Evolutionary conservation across 768 basidiomycete species (phyloP).

Genomic region (Tulasnella sp.): DNA sequence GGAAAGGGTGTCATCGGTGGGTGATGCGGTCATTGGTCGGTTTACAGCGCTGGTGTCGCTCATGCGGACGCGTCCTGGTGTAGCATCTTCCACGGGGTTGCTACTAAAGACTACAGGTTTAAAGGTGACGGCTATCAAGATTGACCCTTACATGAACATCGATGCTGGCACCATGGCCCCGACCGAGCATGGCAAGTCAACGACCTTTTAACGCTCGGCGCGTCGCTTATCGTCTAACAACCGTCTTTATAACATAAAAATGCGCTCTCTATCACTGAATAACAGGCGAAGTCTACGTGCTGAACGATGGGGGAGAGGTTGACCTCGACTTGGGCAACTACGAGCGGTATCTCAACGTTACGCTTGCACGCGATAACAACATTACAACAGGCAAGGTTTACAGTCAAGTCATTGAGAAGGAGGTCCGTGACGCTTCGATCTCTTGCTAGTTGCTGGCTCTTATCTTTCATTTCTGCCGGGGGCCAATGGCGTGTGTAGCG

Average conservation of each 20-base stretch:
- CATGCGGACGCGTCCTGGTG: neutral
- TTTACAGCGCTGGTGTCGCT: neutral
- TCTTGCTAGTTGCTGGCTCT: neutral
- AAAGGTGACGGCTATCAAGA: conserved; percentile 98
- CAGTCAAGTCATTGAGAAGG: conserved; percentile 90
- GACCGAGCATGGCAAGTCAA: conserved; percentile 82
- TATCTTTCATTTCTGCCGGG: neutral
- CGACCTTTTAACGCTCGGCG: neutral
- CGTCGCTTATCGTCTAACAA: neutral
- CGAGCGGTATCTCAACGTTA: conserved; percentile 94
- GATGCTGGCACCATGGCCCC: conserved; percentile 99
- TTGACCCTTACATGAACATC: conserved; percentile 99
- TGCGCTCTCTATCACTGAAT: neutral
- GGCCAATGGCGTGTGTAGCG: conserved; percentile 27
- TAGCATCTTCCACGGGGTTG: conserved; percentile 94
- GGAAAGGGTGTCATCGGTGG: conserved; percentile 98
- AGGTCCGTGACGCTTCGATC: conserved; percentile 47
- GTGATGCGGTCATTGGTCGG: conserved; percentile 17
- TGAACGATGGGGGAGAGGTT: conserved; percentile 98
- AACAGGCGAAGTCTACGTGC: conserved; percentile 89
- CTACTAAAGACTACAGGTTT: conserved; percentile 90
- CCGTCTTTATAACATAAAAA: conserved; percentile 18
- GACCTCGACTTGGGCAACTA: conserved; percentile 98
- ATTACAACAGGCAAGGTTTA: conserved; percentile 99
- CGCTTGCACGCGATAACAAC: conserved; percentile 90